These are phyloP conservation scores for Phytopythium cucurbitacearum DNA, from an alignment of 352 stramenopile species.

Conservation along the genomic window DNA sequence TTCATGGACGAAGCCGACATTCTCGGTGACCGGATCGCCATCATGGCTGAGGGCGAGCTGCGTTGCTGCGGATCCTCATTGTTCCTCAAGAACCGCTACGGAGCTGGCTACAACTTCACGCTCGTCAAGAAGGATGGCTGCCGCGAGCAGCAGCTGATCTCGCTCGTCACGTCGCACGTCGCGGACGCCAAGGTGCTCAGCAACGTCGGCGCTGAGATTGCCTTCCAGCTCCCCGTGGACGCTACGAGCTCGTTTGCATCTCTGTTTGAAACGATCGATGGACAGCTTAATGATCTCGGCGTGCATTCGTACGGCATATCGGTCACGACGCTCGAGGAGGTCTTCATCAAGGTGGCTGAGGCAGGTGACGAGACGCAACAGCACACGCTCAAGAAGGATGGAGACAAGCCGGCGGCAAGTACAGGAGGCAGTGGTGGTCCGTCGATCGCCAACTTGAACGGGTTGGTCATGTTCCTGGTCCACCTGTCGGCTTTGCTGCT, in stretches of 20 bases:
- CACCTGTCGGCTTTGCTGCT: conserved; percentile 86
- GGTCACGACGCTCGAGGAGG: conserved; percentile 89
- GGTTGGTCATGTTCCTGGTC: conserved; percentile 59
- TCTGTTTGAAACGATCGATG: conserved; percentile 75
- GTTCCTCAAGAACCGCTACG: conserved; percentile 74
- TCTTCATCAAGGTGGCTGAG: conserved; percentile 89
- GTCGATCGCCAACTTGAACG: conserved; percentile 18
- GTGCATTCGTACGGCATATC: conserved; percentile 76
- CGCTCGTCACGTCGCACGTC: conserved; percentile 31
- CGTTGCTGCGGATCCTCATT: conserved; percentile 61
- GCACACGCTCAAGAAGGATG: conserved; percentile 44
- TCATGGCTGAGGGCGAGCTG: conserved; percentile 74
- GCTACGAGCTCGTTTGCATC: conserved; percentile 43
- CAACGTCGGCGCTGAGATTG: conserved; percentile 77
- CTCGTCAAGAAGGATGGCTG: conserved; percentile 42
- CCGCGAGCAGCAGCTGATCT: conserved; percentile 28
- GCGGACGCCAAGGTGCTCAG: conserved; percentile 53
- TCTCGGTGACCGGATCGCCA: conserved; percentile 75
- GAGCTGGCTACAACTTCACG: conserved; percentile 55
- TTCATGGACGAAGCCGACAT: conserved; percentile 94
- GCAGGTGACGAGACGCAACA: conserved; percentile 40
- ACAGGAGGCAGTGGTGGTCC: conserved; percentile 5
- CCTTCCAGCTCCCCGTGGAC: conserved; percentile 71
- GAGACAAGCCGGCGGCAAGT: conserved; percentile 1
- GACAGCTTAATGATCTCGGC: conserved; percentile 24